Evolutionary conservation across 441 rosid genomes (phyloP), one percentile per base, ranked within the genome.

Genomic region (Corymbia citriodora): DNA sequence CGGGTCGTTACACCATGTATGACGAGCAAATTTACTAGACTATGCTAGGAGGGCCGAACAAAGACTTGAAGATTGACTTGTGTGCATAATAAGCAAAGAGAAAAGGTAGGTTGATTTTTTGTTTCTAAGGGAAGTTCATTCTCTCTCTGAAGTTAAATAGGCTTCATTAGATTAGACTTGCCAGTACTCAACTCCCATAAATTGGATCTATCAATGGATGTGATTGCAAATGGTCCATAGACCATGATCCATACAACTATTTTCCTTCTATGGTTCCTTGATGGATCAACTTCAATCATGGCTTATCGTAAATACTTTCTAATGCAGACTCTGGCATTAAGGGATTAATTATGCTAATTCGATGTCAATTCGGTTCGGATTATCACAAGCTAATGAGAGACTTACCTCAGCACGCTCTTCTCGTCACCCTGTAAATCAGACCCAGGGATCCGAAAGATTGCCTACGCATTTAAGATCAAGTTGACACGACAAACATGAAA

Each of bases 301-400:
- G n/a, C 65, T 59, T 7, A 25, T 25, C 7, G 8, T 25, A 59
- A 61, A 10, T 61, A 59, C n/a, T 59, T 25, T 61, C 31, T 27
- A 61, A 61, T 61, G 68, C 68, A 11, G 14, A 27, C 3, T 6
- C 16, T 61, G 68, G 31, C 68, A 61, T 25, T 61, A 61, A 61
- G 0, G 0, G 31, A 61, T 61, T 61, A 1, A 27, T 29, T 11
- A 61, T n/a, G 15, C 29, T 61, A 14, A 29, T 29, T 61, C 0
- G 61, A 55, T 55, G 15, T 61, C 31, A 61, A 11, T 61, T 61
- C 3, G 8, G 68, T 0, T 61, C n/a, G 31, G 27, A 61, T 61
- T 61, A 61, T 0, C 68, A 61, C 31, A 27, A 61, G 68, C 68
- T 13, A 61, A 31, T 29, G 68, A 61, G 68, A 14, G 68, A 61